A percentile compares a stretch with the other conserved stretches of the same genome.
These are phyloP conservation scores for Hypholoma sublateritium DNA, from an alignment of 768 basidiomycete genomes.

Conservation along the genomic window DNA sequence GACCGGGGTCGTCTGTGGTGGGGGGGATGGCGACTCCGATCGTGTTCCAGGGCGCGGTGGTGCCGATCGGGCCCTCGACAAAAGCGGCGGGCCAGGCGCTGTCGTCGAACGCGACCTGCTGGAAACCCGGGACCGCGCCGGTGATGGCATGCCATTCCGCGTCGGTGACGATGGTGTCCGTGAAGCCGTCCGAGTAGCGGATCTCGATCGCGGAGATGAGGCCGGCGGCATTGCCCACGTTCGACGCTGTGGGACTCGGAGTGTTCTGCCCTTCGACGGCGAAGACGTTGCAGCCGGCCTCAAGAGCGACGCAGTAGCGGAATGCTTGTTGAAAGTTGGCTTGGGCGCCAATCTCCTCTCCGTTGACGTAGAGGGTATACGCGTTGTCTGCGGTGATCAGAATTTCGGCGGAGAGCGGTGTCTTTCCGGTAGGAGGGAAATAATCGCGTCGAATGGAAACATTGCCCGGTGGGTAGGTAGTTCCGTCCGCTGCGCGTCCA, in stretches of 20 bases:
- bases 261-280: conserved; percentile 26
- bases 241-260: not conserved
- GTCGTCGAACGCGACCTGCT: conserved; percentile 29
- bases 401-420: conserved; percentile 28
- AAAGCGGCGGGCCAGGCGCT: conserved; percentile 27
- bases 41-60: conserved; percentile 5
- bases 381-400: conserved; percentile 29
- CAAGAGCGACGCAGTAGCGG: conserved; percentile 28
- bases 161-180: conserved; percentile 29
- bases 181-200: conserved; percentile 29
- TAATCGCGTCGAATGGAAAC: conserved; percentile 30
- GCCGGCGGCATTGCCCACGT: conserved; percentile 25
- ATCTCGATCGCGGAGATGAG: conserved; percentile 29
- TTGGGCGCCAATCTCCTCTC: conserved; percentile 22
- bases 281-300: conserved; percentile 29
- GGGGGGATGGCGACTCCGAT: conserved; percentile 16
- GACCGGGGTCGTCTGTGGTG: conserved; percentile 14
- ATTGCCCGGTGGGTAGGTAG: conserved; percentile 16
- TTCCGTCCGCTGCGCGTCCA: conserved; percentile 16
- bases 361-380: conserved; percentile 32
- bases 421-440: conserved; percentile 22
- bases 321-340: conserved; percentile 18
- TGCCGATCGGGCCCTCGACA: conserved; percentile 13
- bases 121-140: conserved; percentile 26
- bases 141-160: conserved; percentile 26